Base-by-base conservation (phyloP, 148 eudicot genomes). In the Silene latifolia region DNA sequence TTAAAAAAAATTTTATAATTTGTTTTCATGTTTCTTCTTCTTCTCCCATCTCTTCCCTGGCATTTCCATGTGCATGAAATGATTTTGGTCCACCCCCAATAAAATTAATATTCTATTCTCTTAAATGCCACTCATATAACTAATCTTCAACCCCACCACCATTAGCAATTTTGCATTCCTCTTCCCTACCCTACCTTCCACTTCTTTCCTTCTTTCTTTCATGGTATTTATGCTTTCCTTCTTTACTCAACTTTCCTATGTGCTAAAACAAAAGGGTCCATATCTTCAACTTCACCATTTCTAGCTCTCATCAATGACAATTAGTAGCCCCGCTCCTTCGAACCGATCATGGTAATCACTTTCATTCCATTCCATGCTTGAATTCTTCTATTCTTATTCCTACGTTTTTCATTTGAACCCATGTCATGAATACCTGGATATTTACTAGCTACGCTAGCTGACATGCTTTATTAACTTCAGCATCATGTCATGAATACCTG, bases 51-150 rank as follows among this genome's bases (percentile, higher is more conserved):
- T 13, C 15, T 32, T 23, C 72, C 74, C 95, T 90, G 92, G 89
- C 97, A 87, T 74, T 90, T 75, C 74, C 95, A 92, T 92, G 95
- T 92, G 97, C 92, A 69, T 83, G 82, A 77, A 81, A 82, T 84
- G 83, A 82, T 72, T 81, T 86, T 76, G 80, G 86, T 87, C 90
- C 89, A 89, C 90, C 75, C 75, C 78, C 54, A 10, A 11, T 12
- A 62, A 68, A 69, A 73, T 7, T 75, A 83, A 77, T 86, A 82
- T 88, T 82, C 85, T 82, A 76, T 78, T 71, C 80, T 57, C 46
- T 53, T 56, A 54, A 53, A 71, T 79, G 58, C 78, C 82, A 75
- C 80, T 76, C 68, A 27, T 48, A 29, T 59, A 61, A 84, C 83
- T 57, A 75, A 78, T 71, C 53, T 47, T 66, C 44, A 71, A 69